These are phyloP conservation scores for Phalaenopsis aphrodite DNA, from an alignment of 106 monocot species.

Conservation along the genomic window DNA sequence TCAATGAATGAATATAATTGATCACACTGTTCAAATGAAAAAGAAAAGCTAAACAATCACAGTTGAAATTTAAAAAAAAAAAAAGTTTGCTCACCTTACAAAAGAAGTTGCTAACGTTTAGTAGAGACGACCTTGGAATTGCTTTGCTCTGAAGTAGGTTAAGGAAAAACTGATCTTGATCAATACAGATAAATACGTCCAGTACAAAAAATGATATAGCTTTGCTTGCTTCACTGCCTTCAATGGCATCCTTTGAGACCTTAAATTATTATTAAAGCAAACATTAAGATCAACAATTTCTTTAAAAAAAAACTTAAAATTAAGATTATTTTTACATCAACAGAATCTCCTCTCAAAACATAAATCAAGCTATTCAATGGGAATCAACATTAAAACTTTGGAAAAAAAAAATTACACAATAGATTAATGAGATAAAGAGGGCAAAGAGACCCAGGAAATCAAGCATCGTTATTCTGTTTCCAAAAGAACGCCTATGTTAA, in stretches of 20 bases:
- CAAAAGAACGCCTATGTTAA: background rate
- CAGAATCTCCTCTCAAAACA: background rate
- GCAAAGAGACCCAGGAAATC: background rate
- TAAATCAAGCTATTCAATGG: background rate
- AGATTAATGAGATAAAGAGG: background rate
- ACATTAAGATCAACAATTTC: background rate
- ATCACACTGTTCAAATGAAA: background rate
- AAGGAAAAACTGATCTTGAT: constrained; percentile 74
- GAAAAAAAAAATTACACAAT: background rate
- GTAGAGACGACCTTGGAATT: constrained; percentile 54
- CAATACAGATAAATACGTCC: constrained; percentile 72
- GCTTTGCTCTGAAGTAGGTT: constrained; percentile 86
- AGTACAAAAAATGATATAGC: constrained; percentile 70
- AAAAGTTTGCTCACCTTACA: constrained; percentile 48
- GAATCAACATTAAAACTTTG: background rate
- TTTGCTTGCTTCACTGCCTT: constrained; percentile 81
- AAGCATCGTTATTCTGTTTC: background rate
- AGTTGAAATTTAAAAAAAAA: background rate
- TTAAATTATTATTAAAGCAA: constrained; percentile 18
- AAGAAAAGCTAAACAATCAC: background rate
- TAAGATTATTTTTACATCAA: background rate
- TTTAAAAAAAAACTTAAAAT: background rate
- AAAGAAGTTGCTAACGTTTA: constrained; percentile 54
- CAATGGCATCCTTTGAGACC: constrained; percentile 70
- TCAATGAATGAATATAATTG: background rate